Base-by-base conservation (phyloP, 1,284 basidiomycete species). In the Cerrena zonata region DNA sequence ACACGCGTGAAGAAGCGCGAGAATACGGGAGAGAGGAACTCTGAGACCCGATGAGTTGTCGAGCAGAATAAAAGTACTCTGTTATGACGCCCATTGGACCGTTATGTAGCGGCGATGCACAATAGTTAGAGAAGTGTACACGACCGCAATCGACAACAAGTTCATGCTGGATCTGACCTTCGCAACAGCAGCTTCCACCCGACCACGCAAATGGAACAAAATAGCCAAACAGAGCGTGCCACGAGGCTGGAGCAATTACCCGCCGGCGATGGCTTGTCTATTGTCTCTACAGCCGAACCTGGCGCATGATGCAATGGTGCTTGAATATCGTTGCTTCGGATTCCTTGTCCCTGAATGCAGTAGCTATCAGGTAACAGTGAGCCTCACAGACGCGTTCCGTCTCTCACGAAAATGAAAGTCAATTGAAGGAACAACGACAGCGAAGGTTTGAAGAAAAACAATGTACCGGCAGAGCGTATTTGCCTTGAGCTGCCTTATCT, bases 241-340 rank as follows among this genome's bases (percentile, higher is more conserved):
- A 45, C 43, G 43, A 45, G 43, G 43, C 43, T 15, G 12, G 43
- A 45, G 18, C 24, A 45, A 22, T 45, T 22, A 22, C 43, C 43
- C 43, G 30, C 15, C 30, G 15, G 30, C 30, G 30, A 7, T 34
- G 7, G 30, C 30, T 34, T 15, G 7, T 34, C 30, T 15, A 34
- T 34, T 34, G 30, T 34, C 30, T 15, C 15, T 15, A 34, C 15
- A 34, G 7, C 30, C 30, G 30, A 34, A 34, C 7, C 30, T n/a
- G n/a, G n/a, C n/a, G n/a, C n/a, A n/a, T n/a, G n/a, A n/a, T n/a
- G n/a, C n/a, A n/a, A n/a, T n/a, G n/a, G n/a, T n/a, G n/a, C n/a
- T n/a, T n/a, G n/a, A n/a, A n/a, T n/a, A n/a, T n/a, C n/a, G n/a
- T n/a, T n/a, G n/a, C n/a, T n/a, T n/a, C n/a, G n/a, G n/a, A n/a